Evolutionary conservation across 768 basidiomycete species (phyloP).

Genomic region (Boletus bicolor): DNA sequence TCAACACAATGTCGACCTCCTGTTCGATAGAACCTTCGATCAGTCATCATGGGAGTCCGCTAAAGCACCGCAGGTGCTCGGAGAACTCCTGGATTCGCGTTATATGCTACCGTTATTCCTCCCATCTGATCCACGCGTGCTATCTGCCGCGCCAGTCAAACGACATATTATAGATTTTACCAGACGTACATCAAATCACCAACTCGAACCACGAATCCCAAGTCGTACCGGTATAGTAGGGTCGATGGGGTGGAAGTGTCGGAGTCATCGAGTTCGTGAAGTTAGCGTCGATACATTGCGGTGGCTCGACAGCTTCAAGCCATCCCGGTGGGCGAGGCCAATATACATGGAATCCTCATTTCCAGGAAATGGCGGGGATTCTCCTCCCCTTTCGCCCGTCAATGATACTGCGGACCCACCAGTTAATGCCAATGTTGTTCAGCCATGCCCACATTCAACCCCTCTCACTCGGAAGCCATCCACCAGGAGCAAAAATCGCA

Average conservation of each 20-base stretch:
- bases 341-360: slow-evolving; percentile 31
- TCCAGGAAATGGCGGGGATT: slow-evolving; percentile 30
- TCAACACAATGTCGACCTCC: slow-evolving; percentile 66
- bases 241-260: slow-evolving; percentile 56
- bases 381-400: slow-evolving; percentile 26
- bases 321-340: slow-evolving; percentile 53
- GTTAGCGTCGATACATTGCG: slow-evolving; percentile 57
- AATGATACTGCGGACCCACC: slow-evolving; percentile 35
- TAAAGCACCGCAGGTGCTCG: slow-evolving; percentile 74
- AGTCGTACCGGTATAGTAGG: slow-evolving; percentile 40
- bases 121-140: slow-evolving; percentile 74
- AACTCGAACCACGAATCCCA: slow-evolving; percentile 35
- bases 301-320: slow-evolving; percentile 67
- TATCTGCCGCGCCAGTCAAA: slow-evolving; percentile 65
- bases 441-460: slow-evolving; percentile 31
- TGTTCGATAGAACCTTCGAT: slow-evolving; percentile 70
- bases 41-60: slow-evolving; percentile 75
- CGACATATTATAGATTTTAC: slow-evolving; percentile 18
- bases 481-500: slow-evolving; percentile 50
- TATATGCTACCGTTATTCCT: slow-evolving; percentile 88
- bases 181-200: slow-evolving; percentile 16
- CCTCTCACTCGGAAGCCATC: slow-evolving; percentile 71
- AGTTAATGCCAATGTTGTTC: slow-evolving; percentile 38
- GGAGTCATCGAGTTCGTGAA: slow-evolving; percentile 58
- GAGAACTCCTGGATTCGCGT: slow-evolving; percentile 89